Evolutionary conservation across 345 rosid genomes (phyloP), one percentile per base, ranked within the genome.

Genomic region (Conringia planisiliqua): DNA sequence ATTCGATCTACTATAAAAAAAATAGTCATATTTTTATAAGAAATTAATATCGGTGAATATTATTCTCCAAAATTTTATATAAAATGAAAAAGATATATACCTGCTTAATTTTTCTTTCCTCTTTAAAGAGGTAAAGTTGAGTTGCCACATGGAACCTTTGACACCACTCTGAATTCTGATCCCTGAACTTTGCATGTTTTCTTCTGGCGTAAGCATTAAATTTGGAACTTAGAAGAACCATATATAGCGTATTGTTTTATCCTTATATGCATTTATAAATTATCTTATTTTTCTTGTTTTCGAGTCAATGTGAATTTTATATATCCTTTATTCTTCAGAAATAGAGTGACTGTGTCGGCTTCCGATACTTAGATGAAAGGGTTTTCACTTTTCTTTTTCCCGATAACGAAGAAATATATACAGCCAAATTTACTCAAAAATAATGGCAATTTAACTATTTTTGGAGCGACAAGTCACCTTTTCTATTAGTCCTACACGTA

Each of bases 121-220:
- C 66, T 52, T 24, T 24, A 11, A 59, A 14, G 62, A 59, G 38
- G 73, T 60, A 75, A 67, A 50, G 73, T 48, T 59, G 68, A 50
- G 73, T 48, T 59, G 68, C 36, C 73, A 59, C 68, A 14, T 50
- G 68, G 3, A 39, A 68, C 43, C 26, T 10, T 60, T 68, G 56
- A 16, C 36, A 75, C 44, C 18, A 14, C 27, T 57, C 10, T 66
- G 14, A 42, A 13, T 14, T 72, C 14, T 24, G 51, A 38, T 24
- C 33, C 43, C 9, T 20, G 54, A 48, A n/a, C 57, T 52, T 16
- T 36, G 46, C 10, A 63, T 40, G 27, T 6, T 44, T 1, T 55
- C 39, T 65, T 33, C 32, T 24, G 7, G 11, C 33, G 51, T 32
- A 64, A 35, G 26, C 30, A 42, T 55, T 24, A n/a, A 9, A 64